These are phyloP conservation scores for Isatis tinctoria DNA, from an alignment of 345 rosid species.

Conservation along the genomic window DNA sequence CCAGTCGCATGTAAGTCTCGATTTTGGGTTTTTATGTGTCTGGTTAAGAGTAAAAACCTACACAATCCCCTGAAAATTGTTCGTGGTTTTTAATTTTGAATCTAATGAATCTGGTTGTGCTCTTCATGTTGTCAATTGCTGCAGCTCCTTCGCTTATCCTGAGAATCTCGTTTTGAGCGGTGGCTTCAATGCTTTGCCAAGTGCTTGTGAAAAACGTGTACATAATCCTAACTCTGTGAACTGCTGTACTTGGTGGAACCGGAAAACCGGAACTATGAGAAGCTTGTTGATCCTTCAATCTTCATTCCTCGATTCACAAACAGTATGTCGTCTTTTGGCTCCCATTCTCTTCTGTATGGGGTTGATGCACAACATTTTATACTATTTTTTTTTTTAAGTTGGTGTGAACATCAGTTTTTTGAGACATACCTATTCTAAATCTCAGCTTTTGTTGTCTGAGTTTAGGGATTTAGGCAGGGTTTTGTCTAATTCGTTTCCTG, in stretches of 20 bases:
- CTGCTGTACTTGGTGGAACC: conserved; percentile 52
- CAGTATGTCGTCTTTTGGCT: conserved; percentile 34
- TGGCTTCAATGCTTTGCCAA: conserved; percentile 27
- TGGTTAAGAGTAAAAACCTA: background rate
- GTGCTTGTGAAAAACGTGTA: conserved; percentile 31
- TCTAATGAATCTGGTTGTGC: conserved; percentile 2
- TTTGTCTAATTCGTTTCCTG: background rate
- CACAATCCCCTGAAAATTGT: background rate
- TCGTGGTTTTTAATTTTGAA: no score
- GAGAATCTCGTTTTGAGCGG: no score
- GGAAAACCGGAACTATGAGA: conserved; percentile 49
- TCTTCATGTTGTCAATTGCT: background rate
- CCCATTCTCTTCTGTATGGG: no score
- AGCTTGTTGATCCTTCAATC: conserved; percentile 81
- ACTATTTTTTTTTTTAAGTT: background rate
- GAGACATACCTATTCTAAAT: no score
- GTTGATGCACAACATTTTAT: no score
- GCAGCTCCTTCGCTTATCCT: conserved; percentile 26
- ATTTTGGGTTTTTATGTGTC: background rate
- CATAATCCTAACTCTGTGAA: conserved; percentile 84
- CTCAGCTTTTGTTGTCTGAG: background rate
- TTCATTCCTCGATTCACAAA: conserved; percentile 70
- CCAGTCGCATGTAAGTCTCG: conserved; percentile 1
- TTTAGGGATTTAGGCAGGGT: background rate
- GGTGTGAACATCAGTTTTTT: no score